Base-by-base conservation (phyloP, 345 rosid species). In the Ailanthus altissimus region DNA sequence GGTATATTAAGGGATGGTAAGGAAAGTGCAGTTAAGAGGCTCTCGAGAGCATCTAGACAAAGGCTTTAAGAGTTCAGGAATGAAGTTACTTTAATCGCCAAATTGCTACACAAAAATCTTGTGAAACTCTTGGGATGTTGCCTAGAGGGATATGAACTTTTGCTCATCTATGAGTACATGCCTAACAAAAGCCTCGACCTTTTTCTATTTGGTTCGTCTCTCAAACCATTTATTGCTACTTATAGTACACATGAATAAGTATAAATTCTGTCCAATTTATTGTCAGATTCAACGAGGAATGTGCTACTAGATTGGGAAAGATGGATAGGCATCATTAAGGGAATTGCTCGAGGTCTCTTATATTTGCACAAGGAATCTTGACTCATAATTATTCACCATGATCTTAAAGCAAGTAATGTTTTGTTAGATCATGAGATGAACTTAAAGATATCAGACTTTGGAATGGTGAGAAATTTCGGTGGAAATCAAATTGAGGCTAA, bases 121-220 rank as follows among this genome's bases (percentile, higher is more conserved):
- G 75, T 77, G 0, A 77, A 53, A 25, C 75, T 70, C 18, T 6
- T 77, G 18, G 80, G 81, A 0, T 78, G 72, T 13, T 78, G 77
- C 65, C 45, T 78, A n/a, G 72, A 78, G 64, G 42, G 54, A 16
- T 14, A 72, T 4, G 81, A 78, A 54, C 54, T 49, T 14, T 23
- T 78, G n/a, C 72, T 78, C 1, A 46, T 77, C 32, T 70, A 77
- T 38, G 75, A 77, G 51, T 77, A 32, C 28, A 71, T 77, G 75
- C 75, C 75, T 11, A 77, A 77, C 40, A 77, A 51, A 61, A 77
- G 80, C 75, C 75, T 77, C 5, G 75, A 77, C 26, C n/a, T 49
- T 20, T 40, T 62, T 40, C 69, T 77, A 9, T 77, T 77, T 51
- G 80, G 80, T 72, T 42, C 4, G 75, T 45, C 10, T 46, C 74